A percentile compares a stretch with the other conserved stretches of the same genome.
These are phyloP conservation scores for Entomortierella lignicola DNA, from an alignment of 192 early-diverging fungal species.

Conservation along the genomic window DNA sequence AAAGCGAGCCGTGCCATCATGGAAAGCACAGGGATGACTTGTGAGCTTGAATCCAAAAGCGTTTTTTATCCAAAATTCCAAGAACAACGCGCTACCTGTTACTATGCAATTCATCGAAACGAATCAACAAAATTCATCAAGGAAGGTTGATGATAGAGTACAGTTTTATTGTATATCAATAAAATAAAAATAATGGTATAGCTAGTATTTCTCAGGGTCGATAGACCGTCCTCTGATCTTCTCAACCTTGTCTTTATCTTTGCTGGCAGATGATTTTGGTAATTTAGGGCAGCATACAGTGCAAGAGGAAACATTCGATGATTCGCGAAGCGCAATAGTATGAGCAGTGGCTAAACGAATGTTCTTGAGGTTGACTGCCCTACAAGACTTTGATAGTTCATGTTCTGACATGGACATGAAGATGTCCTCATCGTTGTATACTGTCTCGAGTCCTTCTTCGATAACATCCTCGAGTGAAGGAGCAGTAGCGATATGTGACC, in stretches of 20 bases:
- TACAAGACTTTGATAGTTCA: constrained; percentile 39
- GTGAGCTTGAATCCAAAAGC: constrained; percentile 16
- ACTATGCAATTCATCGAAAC: constrained; percentile 24
- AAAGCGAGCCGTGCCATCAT: constrained; percentile 16
- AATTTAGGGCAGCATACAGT: background rate
- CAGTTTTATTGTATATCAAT: no score
- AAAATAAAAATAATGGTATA: no score
- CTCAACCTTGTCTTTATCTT: constrained; percentile 7
- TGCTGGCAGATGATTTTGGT: background rate
- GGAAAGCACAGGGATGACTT: constrained; percentile 15
- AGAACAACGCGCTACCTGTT: constrained; percentile 4
- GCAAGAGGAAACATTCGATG: background rate
- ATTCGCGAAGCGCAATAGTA: constrained; percentile 5
- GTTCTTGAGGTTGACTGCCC: constrained; percentile 47
- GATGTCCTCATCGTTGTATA: background rate
- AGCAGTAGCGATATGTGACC: background rate
- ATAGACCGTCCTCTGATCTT: background rate
- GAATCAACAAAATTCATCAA: constrained; percentile 3
- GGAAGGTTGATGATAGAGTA: background rate
- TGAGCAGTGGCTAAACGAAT: constrained; percentile 27
- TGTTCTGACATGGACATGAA: constrained; percentile 41
- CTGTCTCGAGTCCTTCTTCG: background rate
- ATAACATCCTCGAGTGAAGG: constrained; percentile 11
- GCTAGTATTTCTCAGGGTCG: background rate
- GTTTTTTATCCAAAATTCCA: constrained; percentile 30